Evolutionary conservation across 345 rosid genomes (phyloP), one percentile per base, ranked within the genome.

Genomic region (Salix udensis): DNA sequence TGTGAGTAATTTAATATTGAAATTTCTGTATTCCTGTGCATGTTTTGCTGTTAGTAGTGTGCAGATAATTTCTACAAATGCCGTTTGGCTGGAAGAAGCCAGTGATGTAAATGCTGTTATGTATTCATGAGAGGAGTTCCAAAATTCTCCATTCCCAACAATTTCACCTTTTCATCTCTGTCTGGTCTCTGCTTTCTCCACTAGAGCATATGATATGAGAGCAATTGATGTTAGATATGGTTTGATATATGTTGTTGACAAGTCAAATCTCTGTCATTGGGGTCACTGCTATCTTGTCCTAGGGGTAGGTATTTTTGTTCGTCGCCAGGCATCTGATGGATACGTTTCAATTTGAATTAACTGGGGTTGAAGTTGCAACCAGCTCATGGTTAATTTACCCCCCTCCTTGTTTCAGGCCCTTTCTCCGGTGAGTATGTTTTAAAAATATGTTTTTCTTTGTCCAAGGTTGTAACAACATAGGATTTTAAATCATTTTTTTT

Each of bases 1-100:
- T 95, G 98, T 68, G 97, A 95, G 89, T 94, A 83, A 77, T 67
- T 37, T 76, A 26, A 44, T 65, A 28, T 77, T 19, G 44, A 52
- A 64, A 15, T 67, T 67, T 42, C 37, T 67, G 75, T 39, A 77
- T 71, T 74, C 2, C 16, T 44, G 26, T 58, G 67, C 74, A 80
- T 74, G 81, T 80, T 75, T 39, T 72, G 67, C 71, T 83, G 67
- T 76, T 48, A 68, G 75, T 78, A 64, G 71, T 76, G 30, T 23
- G 70, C 65, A 23, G 50, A 53, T 77, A 73, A 21, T 30, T 69
- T 73, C 9, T 24, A 77, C 72, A 71, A 75, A 9, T 64, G 61
- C 37, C 70, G 69, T 24, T 70, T 80, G 70, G 71, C 61, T 70
- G 76, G 65, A 72, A 73, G 77, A 81, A 75, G 75, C 75, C 74